Evolutionary conservation across 495 filamentous ascomycete genomes (phyloP), one percentile per base, ranked within the genome.

Genomic region (Penicillium macrosclerotiorum): DNA sequence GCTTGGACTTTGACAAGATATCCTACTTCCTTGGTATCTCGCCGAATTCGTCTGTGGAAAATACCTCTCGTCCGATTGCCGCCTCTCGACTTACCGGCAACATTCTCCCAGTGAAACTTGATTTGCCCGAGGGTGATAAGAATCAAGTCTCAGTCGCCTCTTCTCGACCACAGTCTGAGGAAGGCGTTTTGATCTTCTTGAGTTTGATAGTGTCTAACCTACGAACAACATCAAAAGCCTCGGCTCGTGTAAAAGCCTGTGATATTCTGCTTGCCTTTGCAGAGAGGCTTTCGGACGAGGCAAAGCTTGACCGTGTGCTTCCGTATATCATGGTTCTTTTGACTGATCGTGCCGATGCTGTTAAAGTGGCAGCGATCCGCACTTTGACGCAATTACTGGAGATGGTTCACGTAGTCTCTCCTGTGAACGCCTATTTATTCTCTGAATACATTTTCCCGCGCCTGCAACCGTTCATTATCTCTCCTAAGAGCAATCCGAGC

Each of bases 1-100:
- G 86, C 65, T 77, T 85, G 42, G 94, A 99, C 55, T 99, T 96
- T 70, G 94, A 99, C 61, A 96, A 97, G 64, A 93, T 99, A 48
- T 86, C 91, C 0, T 93, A 91, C 59, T 93, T 95, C 49, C 79
- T 99, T 2, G 90, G 88, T 9, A 20, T 41, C 5, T 17, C 38
- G n/a, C 24, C 38, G 6, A 24, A 26, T 24, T 12, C 25, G 5
- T n/a, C 25, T 8, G 11, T n/a, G 7, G n/a, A 5, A 16, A 8
- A 22, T 19, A 22, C 38, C 2, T 29, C 38, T 18, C 12, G 25
- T 18, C 18, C 25, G 12, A 22, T 12, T 29, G 49, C 42, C 12
- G 48, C 47, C 11, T 48, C 59, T 4, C 65, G 51, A 13, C 58
- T 73, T 20, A 67, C 65, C 0, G 62, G 67, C 16, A 62, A 66